Percentiles rank a stretch among this genome's conserved stretches.
These are phyloP conservation scores for Coemansia sp. DNA, from an alignment of 192 early-diverging fungal species.

Conservation along the genomic window DNA sequence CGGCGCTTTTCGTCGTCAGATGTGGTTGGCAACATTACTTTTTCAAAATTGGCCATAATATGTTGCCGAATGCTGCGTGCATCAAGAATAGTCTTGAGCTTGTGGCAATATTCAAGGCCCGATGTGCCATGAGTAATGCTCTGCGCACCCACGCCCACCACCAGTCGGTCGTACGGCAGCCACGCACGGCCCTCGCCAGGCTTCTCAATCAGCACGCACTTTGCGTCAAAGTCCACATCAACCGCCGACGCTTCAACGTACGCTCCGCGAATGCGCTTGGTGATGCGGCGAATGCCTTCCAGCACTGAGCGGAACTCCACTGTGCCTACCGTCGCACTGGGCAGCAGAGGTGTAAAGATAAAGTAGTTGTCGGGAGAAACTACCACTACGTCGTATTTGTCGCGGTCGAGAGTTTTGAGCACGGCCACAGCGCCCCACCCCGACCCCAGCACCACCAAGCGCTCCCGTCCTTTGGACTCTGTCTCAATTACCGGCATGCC, in stretches of 20 bases:
- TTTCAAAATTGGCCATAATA: slow-evolving; percentile 80
- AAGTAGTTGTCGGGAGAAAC: slow-evolving; percentile 90
- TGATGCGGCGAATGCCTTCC: slow-evolving; percentile 83
- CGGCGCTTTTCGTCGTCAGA: slow-evolving; percentile 61
- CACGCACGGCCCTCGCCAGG: slow-evolving; percentile 57
- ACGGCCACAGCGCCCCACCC: slow-evolving; percentile 58
- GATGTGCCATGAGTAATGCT: slow-evolving; percentile 77
- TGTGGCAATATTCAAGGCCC: slow-evolving; percentile 80
- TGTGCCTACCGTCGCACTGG: slow-evolving; percentile 82
- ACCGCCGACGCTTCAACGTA: slow-evolving; percentile 85
- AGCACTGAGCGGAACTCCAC: slow-evolving; percentile 85
- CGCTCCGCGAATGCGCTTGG: slow-evolving; percentile 75
- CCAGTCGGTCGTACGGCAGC: slow-evolving; percentile 76
- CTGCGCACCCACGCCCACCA: slow-evolving; percentile 78
- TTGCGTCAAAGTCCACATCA: slow-evolving; percentile 78
- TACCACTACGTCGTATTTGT: slow-evolving; percentile 72
- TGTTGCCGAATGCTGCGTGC: slow-evolving; percentile 75
- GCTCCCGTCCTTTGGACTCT: slow-evolving; percentile 28
- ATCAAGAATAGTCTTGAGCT: slow-evolving; percentile 80
- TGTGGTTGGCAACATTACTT: slow-evolving; percentile 68
- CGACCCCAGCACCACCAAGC: slow-evolving; percentile 52
- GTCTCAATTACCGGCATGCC: slow-evolving; percentile 34
- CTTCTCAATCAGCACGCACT: slow-evolving; percentile 73
- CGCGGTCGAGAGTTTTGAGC: slow-evolving; percentile 69
- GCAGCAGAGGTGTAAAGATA: slow-evolving; percentile 73